Conservation (phyloP, 352 stramenopile species). For the Peronospora belbahrii region DNA sequence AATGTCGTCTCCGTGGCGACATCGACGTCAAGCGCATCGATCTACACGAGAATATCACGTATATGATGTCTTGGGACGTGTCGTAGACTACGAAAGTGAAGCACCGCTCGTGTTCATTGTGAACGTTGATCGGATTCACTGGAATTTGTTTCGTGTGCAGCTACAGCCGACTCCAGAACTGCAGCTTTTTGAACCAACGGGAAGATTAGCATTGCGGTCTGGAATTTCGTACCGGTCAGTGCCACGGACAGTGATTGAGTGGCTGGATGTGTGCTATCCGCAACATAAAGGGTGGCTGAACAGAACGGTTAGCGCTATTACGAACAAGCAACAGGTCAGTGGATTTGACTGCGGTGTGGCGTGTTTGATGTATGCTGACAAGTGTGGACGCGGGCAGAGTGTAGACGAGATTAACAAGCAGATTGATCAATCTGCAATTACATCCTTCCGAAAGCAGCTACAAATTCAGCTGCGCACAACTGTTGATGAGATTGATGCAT, state of each 20-base stretch:
- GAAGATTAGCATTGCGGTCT: constrained; percentile 45
- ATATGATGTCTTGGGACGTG: constrained; percentile 59
- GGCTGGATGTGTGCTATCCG: constrained; percentile 76
- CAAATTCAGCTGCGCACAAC: constrained; percentile 26
- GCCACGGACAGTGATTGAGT: constrained; percentile 71
- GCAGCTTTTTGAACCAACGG: constrained; percentile 87
- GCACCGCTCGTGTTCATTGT: constrained; percentile 75
- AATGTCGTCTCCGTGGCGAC: constrained; percentile 9
- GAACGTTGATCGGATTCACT: constrained; percentile 79
- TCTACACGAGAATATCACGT: constrained; percentile 31
- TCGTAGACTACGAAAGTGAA: constrained; percentile 49
- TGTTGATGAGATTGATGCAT: constrained; percentile 6
- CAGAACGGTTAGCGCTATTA: constrained; percentile 65
- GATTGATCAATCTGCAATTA: constrained; percentile 68
- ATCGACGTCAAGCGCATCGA: constrained; percentile 6
- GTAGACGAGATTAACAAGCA: constrained; percentile 50
- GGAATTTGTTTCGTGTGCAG: constrained; percentile 84
- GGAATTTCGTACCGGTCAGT: constrained; percentile 70
- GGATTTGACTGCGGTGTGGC: constrained; percentile 86
- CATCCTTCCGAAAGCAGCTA: constrained; percentile 49
- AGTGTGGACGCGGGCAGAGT: constrained; percentile 55
- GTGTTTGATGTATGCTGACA: constrained; percentile 84
- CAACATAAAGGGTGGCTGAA: constrained; percentile 49
- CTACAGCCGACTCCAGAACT: constrained; percentile 52
- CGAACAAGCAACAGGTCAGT: constrained; percentile 79